Conservation (phyloP, 2,329 filamentous ascomycete genomes). For the Phyllosticta citriasiana region DNA sequence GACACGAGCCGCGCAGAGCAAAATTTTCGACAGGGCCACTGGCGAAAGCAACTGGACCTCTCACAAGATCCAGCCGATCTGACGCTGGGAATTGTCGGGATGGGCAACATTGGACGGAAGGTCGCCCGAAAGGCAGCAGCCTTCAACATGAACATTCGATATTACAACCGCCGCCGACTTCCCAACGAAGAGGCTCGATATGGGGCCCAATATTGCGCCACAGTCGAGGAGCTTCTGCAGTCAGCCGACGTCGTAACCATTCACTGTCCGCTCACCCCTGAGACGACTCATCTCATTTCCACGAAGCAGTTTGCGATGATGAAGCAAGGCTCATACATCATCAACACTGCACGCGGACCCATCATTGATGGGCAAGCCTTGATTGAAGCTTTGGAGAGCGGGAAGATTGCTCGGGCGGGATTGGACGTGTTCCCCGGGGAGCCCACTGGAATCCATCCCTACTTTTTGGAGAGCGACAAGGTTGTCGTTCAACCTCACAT, state of each 20-base stretch:
- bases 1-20: slow-evolving; percentile 33
- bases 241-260: slow-evolving; percentile 36
- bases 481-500: slow-evolving; percentile 38
- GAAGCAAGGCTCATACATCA: slow-evolving; percentile 38
- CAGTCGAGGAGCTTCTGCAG: slow-evolving; percentile 32
- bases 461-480: slow-evolving; percentile 30
- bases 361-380: slow-evolving; percentile 42
- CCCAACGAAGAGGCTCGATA: slow-evolving; percentile 26
- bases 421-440: slow-evolving; percentile 41
- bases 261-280: slow-evolving; percentile 37
- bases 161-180: slow-evolving; percentile 34
- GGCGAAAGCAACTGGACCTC: slow-evolving; percentile 25
- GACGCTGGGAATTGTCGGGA: slow-evolving; percentile 40
- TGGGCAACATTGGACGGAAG: slow-evolving; percentile 39
- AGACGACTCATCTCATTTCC: slow-evolving; percentile 33
- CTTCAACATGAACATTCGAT: slow-evolving; percentile 37
- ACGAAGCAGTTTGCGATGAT: slow-evolving; percentile 34
- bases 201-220: slow-evolving; percentile 24
- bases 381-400: slow-evolving; percentile 36
- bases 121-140: slow-evolving; percentile 30
- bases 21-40: slow-evolving; percentile 27
- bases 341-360: slow-evolving; percentile 44
- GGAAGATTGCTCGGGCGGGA: slow-evolving; percentile 38
- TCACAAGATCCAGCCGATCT: slow-evolving; percentile 35
- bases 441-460: slow-evolving; percentile 30